Conservation (phyloP, 768 basidiomycete species). For the Gymnopilus junonius region DNA sequence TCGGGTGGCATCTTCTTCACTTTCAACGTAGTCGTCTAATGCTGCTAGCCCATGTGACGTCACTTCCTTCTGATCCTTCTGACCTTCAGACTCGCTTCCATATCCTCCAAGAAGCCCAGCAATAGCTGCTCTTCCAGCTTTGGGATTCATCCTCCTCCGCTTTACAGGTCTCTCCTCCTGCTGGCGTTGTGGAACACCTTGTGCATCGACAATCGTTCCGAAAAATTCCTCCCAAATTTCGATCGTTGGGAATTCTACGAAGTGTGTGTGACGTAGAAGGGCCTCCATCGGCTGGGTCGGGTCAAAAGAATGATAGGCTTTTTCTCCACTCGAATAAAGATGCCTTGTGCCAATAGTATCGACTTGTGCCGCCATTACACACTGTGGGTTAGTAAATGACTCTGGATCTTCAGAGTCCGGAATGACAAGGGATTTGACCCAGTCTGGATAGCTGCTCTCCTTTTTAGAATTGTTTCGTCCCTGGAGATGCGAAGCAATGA, state of each 20-base stretch:
- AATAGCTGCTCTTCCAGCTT: constrained; percentile 59
- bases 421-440: constrained; percentile 57
- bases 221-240: constrained; percentile 77
- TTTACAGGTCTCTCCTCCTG: constrained; percentile 48
- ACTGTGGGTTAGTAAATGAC: constrained; percentile 58
- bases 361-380: constrained; percentile 56
- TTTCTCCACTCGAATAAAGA: constrained; percentile 26
- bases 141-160: constrained; percentile 56
- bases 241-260: constrained; percentile 85
- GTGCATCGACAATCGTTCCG: constrained; percentile 60
- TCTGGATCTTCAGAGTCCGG: constrained; percentile 61
- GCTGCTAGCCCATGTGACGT: constrained; percentile 39
- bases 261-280: constrained; percentile 62
- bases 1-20: constrained; percentile 35
- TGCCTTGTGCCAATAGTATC: constrained; percentile 34
- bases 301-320: constrained; percentile 63
- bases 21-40: constrained; percentile 53
- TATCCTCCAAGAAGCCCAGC: constrained; percentile 45
- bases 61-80: constrained; percentile 8
- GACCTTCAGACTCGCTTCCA: constrained; percentile 51
- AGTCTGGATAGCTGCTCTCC: constrained; percentile 49
- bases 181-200: constrained; percentile 45
- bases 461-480: constrained; percentile 48
- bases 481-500: constrained; percentile 51
- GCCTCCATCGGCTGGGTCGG: constrained; percentile 46